Conservation (phyloP, 2,329 filamentous ascomycete species). For the Dactylellina cionopaga region DNA sequence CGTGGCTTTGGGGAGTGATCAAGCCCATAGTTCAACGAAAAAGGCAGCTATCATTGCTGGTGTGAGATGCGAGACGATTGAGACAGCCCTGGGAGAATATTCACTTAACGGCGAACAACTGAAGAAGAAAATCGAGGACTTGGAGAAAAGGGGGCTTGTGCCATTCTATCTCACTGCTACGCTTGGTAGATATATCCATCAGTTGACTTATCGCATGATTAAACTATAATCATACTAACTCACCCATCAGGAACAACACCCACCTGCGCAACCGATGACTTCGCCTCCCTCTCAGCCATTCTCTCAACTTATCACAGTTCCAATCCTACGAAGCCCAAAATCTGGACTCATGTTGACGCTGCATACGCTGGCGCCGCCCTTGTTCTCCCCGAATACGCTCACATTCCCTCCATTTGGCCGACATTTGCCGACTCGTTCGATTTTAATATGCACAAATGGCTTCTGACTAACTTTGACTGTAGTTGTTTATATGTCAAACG, state of each 20-base stretch:
- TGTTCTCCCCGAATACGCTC: constrained; percentile 77
- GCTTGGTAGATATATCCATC: constrained; percentile 65
- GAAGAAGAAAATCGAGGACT: constrained; percentile 69
- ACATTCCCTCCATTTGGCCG: constrained; percentile 70
- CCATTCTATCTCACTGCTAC: constrained; percentile 89
- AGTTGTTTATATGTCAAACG: constrained; percentile 82
- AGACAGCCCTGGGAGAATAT: constrained; percentile 70
- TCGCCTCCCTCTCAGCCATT: constrained; percentile 73
- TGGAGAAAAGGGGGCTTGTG: constrained; percentile 75
- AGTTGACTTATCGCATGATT: not conserved
- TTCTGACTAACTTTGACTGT: constrained; percentile 90
- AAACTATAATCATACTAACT: not conserved
- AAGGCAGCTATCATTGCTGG: constrained; percentile 89
- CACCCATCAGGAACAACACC: constrained; percentile 73
- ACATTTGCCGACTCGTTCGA: constrained; percentile 83
- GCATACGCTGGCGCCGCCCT: constrained; percentile 91
- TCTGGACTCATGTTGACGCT: constrained; percentile 95
- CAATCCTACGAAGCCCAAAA: constrained; percentile 62
- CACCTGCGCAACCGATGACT: constrained; percentile 87
- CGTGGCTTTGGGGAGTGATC: constrained; percentile 81
- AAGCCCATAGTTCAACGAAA: constrained; percentile 83
- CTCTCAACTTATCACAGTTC: constrained; percentile 59
- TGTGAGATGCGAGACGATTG: constrained; percentile 78
- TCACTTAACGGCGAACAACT: constrained; percentile 74
- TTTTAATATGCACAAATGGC: constrained; percentile 97